phyloP scores from a whole-genome alignment of 2,329 filamentous ascomycete species.

The Parastagonospora nodorum region DNA sequence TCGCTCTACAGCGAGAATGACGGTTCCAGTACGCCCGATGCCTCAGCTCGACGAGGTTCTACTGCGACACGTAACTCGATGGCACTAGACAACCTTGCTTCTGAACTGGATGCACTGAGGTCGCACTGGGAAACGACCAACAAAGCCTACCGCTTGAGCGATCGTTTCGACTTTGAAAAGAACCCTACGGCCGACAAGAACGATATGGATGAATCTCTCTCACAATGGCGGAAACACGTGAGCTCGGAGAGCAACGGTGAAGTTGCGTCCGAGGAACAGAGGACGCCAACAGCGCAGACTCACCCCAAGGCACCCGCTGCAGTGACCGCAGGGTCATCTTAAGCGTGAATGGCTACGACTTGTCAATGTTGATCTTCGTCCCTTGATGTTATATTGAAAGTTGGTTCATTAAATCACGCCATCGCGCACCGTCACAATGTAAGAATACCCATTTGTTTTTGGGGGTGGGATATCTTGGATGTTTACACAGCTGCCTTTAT shows the following conservation, averaged over 20 bases:
- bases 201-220: constrained; percentile 39
- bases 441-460: too few species aligned
- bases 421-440: too few species aligned
- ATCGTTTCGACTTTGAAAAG: constrained; percentile 83
- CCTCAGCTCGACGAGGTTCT: constrained; percentile 29
- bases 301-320: not conserved
- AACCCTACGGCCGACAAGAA: constrained; percentile 45
- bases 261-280: not conserved
- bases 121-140: constrained; percentile 95
- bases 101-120: constrained; percentile 86
- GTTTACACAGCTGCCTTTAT: too few species aligned
- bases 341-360: too few species aligned
- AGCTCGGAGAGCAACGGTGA: constrained; percentile 35
- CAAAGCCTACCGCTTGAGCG: constrained; percentile 90
- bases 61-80: constrained; percentile 60
- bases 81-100: constrained; percentile 88
- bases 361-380: not conserved
- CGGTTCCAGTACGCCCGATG: constrained; percentile 41
- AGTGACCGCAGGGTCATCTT: not conserved
- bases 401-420: too few species aligned
- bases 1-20: constrained; percentile 55
- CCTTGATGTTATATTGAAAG: too few species aligned
- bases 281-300: not conserved
- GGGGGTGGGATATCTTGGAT: too few species aligned
- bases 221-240: constrained; percentile 42